Evolutionary conservation across 768 basidiomycete species (phyloP).

Genomic region (Russula virescens): DNA sequence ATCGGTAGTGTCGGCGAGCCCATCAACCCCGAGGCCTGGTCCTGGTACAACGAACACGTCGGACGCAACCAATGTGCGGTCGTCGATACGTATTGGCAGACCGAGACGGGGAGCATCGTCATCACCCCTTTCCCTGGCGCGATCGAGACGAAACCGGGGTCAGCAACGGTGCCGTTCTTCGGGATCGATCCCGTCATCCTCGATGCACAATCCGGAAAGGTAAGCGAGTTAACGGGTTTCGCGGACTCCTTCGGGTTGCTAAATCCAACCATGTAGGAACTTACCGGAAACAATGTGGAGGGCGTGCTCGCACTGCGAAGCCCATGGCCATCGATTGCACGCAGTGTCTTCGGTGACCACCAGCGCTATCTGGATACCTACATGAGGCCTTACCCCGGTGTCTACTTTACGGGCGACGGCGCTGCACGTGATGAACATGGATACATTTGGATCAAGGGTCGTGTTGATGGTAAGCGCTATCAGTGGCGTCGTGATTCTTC

Average conservation of each 20-base stretch:
- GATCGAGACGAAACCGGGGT: slow-evolving; percentile 91
- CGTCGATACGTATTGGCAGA: slow-evolving; percentile 97
- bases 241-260: neutral
- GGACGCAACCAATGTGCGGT: slow-evolving; percentile 85
- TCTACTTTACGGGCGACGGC: slow-evolving; percentile 97
- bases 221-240: slow-evolving; percentile 24
- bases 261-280: slow-evolving; percentile 35
- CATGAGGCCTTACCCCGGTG: slow-evolving; percentile 83
- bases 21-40: slow-evolving; percentile 98
- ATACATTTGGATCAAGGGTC: slow-evolving; percentile 98
- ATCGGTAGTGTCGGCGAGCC: slow-evolving; percentile 95
- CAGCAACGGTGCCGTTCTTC: slow-evolving; percentile 97
- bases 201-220: slow-evolving; percentile 74
- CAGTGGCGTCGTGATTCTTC: neutral
- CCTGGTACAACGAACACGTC: slow-evolving; percentile 97
- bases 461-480: slow-evolving; percentile 71
- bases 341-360: slow-evolving; percentile 90
- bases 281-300: slow-evolving; percentile 79
- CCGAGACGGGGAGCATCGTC: slow-evolving; percentile 94
- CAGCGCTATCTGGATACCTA: slow-evolving; percentile 76
- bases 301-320: slow-evolving; percentile 81
- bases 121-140: slow-evolving; percentile 96
- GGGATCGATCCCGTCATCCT: slow-evolving; percentile 87
- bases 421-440: slow-evolving; percentile 92
- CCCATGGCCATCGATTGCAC: slow-evolving; percentile 95